Evolutionary conservation across 108 stramenopile species (phyloP), one percentile per base, ranked within the genome.

Genomic region (Skeletonema menzelii): DNA sequence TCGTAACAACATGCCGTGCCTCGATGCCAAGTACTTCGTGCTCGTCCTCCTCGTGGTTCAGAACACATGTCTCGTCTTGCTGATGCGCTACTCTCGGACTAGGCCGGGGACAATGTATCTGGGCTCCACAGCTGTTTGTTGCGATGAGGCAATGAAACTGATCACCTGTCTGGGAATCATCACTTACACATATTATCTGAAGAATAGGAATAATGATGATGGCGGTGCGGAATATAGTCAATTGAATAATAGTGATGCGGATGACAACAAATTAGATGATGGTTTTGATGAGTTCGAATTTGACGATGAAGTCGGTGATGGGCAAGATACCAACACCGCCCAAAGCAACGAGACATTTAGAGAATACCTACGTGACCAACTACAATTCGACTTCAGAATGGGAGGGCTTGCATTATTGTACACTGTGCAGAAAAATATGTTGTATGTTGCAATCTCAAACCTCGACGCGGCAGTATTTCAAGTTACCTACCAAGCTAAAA

Each of bases 401-500:
- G 80, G 84, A 8, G 79, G 91, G 6, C 89, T 92, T 10, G 89
- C 89, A 19, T 75, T 98, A n/a, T 79, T 99, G 35, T 99, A 99
- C 79, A 92, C 86, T 2, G 63, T 99, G 8, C 99, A 99, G 75
- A 99, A 99, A 86, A 98, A 98, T 84, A 79, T 99, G 1, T 86
- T 99, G 20, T 98, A 97, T 72, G 70, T 95, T n/a, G 98, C 98
- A 5, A 84, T 99, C 73, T 86, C 90, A 27, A 96, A 99, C 65
- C 86, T 99, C 34, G 97, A 99, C 67, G 96, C 97, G 1, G 95
- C 98, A 3, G 97, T 94, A 27, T 98, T 97, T 74, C 98, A 98
- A 86, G 98, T 99, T 2, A 94, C 91, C 65, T 98, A 98, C 75
- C 98, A 99, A 71, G 83, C 97, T 38, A 99, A 98, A 79, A 98